Evolutionary conservation across 2,329 filamentous ascomycete species (phyloP).

Genomic region (Escovopsis weberi): DNA sequence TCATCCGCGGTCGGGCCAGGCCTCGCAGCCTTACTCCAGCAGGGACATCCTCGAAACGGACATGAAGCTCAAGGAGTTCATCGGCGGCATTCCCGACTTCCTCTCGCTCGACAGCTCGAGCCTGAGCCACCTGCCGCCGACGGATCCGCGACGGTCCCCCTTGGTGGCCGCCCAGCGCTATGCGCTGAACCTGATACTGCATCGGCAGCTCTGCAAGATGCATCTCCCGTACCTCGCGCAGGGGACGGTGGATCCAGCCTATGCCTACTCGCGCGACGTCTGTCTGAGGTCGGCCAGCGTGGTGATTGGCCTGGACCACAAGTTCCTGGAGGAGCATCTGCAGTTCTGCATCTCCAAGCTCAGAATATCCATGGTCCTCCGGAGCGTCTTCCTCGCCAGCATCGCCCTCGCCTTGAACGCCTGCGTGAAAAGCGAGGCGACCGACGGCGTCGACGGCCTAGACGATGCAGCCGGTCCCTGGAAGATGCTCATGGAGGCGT

Average conservation of each 20-base stretch:
- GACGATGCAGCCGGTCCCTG: slow-evolving; percentile 17
- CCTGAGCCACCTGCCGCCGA: slow-evolving; percentile 9
- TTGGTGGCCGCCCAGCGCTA: slow-evolving; percentile 18
- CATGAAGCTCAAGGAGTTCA: slow-evolving; percentile 13
- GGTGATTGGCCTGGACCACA: slow-evolving; percentile 17
- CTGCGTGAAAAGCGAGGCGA: slow-evolving; percentile 12
- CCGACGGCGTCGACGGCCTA: slow-evolving; percentile 11
- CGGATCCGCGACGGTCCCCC: slow-evolving; percentile 11
- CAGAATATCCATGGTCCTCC: slow-evolving; percentile 16
- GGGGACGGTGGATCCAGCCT: slow-evolving; percentile 18
- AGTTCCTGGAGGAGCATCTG: slow-evolving; percentile 13
- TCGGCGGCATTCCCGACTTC: slow-evolving; percentile 16
- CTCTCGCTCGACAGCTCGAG: slow-evolving; percentile 11
- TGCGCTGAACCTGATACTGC: slow-evolving; percentile 17
- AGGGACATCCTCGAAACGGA: slow-evolving; percentile 20
- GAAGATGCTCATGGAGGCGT: slow-evolving; percentile 18
- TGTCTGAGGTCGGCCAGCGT: slow-evolving; percentile 18
- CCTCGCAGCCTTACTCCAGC: slow-evolving; percentile 18
- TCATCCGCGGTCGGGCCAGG: slow-evolving; percentile 2
- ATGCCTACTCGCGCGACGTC: slow-evolving; percentile 17
- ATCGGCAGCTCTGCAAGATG: slow-evolving; percentile 21
- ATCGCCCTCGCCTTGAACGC: slow-evolving; percentile 21
- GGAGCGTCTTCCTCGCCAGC: slow-evolving; percentile 20
- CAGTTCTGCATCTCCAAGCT: slow-evolving; percentile 15
- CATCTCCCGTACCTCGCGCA: slow-evolving; percentile 21